Evolutionary conservation across 2,329 filamentous ascomycete genomes (phyloP).

Genomic region (Ophiocordyceps robertsii): DNA sequence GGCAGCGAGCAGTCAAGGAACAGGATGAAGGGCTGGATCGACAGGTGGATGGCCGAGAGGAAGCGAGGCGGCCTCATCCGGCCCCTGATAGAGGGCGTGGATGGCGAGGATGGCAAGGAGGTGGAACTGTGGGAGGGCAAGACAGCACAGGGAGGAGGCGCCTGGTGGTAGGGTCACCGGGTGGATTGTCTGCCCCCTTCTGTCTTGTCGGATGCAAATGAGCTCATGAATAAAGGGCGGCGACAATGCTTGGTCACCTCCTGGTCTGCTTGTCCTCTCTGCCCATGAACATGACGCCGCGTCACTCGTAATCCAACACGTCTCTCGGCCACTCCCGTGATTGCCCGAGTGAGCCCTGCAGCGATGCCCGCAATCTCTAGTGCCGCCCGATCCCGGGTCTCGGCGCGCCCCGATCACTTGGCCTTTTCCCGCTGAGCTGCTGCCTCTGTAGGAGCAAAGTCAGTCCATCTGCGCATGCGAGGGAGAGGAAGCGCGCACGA

Average conservation of each 20-base stretch:
- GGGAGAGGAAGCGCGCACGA: neutral
- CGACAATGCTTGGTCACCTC: too few species aligned
- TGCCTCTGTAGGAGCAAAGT: slow-evolving; percentile 30
- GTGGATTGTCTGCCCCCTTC: too few species aligned
- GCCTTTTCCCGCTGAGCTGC: slow-evolving; percentile 44
- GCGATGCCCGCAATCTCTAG: too few species aligned
- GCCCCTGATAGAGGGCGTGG: slow-evolving; percentile 26
- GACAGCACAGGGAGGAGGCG: slow-evolving; percentile 21
- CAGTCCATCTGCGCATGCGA: neutral
- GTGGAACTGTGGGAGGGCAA: slow-evolving; percentile 25
- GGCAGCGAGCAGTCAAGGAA: slow-evolving; percentile 42
- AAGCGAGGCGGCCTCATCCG: slow-evolving; percentile 38
- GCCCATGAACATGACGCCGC: too few species aligned
- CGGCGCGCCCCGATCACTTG: slow-evolving; percentile 21
- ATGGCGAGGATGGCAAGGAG: slow-evolving; percentile 13
- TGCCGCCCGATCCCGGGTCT: too few species aligned
- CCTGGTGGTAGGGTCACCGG: slow-evolving; percentile 20
- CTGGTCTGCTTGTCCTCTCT: too few species aligned
- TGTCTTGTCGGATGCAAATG: too few species aligned
- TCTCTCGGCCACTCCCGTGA: too few species aligned
- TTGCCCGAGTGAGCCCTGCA: too few species aligned
- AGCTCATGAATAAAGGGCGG: too few species aligned
- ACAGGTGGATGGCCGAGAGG: slow-evolving; percentile 47
- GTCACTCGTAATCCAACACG: too few species aligned
- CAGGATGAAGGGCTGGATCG: slow-evolving; percentile 52